Conservation (phyloP, 2,329 filamentous ascomycete genomes). For the Chrysoporthe austroafricana region DNA sequence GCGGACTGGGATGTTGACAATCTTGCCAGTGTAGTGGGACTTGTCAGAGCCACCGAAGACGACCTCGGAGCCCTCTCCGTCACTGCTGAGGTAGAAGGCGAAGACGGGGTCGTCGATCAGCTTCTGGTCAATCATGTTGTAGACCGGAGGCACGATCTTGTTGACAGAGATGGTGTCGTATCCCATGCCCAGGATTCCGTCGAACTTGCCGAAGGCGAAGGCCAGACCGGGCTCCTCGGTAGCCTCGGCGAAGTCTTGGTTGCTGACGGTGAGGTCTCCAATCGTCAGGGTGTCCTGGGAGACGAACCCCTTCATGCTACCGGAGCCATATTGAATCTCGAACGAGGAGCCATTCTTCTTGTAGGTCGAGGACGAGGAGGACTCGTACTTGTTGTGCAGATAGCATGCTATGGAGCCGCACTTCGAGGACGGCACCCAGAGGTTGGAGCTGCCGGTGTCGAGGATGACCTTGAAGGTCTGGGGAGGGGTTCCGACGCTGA, state of each 20-base stretch:
- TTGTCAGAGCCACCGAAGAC: slow-evolving; percentile 89
- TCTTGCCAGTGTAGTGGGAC: slow-evolving; percentile 79
- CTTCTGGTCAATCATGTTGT: slow-evolving; percentile 90
- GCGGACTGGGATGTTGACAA: slow-evolving; percentile 91
- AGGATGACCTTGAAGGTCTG: slow-evolving; percentile 98
- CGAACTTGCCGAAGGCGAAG: slow-evolving; percentile 96
- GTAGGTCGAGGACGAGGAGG: slow-evolving; percentile 84
- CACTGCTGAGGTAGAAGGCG: slow-evolving; percentile 89
- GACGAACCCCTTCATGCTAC: slow-evolving; percentile 89
- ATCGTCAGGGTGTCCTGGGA: slow-evolving; percentile 87
- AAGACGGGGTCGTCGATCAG: slow-evolving; percentile 92
- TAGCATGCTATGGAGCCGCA: slow-evolving; percentile 98
- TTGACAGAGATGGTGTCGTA: slow-evolving; percentile 98
- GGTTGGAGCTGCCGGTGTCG: slow-evolving; percentile 97
- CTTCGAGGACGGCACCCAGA: slow-evolving; percentile 92
- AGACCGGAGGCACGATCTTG: slow-evolving; percentile 91
- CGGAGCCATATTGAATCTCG: slow-evolving; percentile 93
- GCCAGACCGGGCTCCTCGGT: slow-evolving; percentile 94
- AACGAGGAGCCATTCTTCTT: slow-evolving; percentile 93
- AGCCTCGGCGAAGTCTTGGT: slow-evolving; percentile 94
- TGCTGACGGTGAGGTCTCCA: slow-evolving; percentile 84
- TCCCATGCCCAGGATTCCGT: slow-evolving; percentile 93
- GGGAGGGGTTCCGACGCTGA: slow-evolving; percentile 86
- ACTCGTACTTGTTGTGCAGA: slow-evolving; percentile 96
- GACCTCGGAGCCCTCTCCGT: slow-evolving; percentile 79